Conservation (phyloP, 192 early-diverging fungal species). For the Coemansia sp. region DNA sequence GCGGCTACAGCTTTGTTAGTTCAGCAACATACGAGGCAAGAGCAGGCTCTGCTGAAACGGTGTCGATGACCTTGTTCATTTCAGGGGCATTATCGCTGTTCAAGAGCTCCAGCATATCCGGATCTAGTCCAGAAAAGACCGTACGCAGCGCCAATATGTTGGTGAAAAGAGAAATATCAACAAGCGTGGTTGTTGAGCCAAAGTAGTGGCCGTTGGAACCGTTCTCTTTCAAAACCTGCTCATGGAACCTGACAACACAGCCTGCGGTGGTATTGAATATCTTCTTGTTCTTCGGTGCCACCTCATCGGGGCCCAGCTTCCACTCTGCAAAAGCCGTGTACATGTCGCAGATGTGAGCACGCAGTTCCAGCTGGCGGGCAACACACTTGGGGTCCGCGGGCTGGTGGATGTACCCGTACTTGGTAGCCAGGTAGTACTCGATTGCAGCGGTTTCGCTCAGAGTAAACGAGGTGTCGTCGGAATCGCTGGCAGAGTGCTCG, state of each 20-base stretch:
- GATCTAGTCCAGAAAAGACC: background rate
- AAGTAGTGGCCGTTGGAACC: constrained; percentile 61
- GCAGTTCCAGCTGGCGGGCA: constrained; percentile 28
- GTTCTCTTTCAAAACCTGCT: constrained; percentile 50
- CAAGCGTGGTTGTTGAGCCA: constrained; percentile 41
- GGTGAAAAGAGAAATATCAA: constrained; percentile 28
- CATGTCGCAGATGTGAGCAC: constrained; percentile 20
- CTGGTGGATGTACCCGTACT: constrained; percentile 36
- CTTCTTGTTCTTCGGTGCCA: background rate
- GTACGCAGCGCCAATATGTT: background rate
- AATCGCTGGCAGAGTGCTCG: constrained; percentile 14
- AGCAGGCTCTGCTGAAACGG: background rate
- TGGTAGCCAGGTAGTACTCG: constrained; percentile 53
- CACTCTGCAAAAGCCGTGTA: constrained; percentile 1
- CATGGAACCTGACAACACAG: constrained; percentile 41
- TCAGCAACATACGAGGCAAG: background rate
- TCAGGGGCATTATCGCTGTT: background rate
- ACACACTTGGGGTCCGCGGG: constrained; percentile 17
- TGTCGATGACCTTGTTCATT: constrained; percentile 4
- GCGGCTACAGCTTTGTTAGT: background rate
- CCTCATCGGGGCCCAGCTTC: background rate
- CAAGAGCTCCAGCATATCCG: background rate
- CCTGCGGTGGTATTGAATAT: constrained; percentile 14
- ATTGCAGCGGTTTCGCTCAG: constrained; percentile 53
- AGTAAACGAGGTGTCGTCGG: constrained; percentile 7